phyloP scores from a whole-genome alignment of 2,329 filamentous ascomycete species.

The Neofusicoccum ribis region DNA sequence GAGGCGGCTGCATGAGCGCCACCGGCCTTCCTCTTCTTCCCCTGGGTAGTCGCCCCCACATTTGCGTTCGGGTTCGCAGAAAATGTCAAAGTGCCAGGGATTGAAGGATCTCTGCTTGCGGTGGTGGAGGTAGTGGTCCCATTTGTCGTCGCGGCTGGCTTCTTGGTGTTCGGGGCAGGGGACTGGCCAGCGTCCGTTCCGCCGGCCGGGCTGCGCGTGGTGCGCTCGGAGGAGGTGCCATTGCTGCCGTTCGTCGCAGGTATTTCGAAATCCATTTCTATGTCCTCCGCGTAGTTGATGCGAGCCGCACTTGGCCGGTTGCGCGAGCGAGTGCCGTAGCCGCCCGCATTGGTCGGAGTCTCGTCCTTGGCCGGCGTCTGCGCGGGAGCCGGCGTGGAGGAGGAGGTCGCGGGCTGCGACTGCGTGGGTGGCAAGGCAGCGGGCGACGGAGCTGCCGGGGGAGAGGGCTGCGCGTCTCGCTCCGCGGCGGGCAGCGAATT shows the following conservation, averaged over 20 bases:
- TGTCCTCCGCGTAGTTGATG: constrained; percentile 93
- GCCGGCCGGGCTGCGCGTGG: constrained; percentile 37
- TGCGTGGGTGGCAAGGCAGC: constrained; percentile 30
- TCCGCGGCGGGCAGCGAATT: constrained; percentile 30
- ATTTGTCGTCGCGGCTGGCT: constrained; percentile 40
- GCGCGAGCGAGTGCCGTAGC: constrained; percentile 91
- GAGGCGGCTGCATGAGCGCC: constrained; percentile 8
- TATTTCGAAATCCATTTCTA: constrained; percentile 84
- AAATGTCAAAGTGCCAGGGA: constrained; percentile 61
- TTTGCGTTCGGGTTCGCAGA: constrained; percentile 49
- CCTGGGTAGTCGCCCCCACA: constrained; percentile 6
- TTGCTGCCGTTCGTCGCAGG: constrained; percentile 61
- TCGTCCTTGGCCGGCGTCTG: constrained; percentile 35
- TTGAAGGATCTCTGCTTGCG: constrained; percentile 41
- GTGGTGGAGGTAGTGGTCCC: constrained; percentile 30
- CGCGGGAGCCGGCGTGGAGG: constrained; percentile 29
- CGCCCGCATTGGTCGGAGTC: constrained; percentile 49
- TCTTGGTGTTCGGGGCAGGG: constrained; percentile 36
- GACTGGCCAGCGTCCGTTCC: constrained; percentile 33
- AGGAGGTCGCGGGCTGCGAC: constrained; percentile 31
- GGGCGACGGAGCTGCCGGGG: constrained; percentile 26
- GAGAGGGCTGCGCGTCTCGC: constrained; percentile 14
- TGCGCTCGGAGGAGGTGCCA: constrained; percentile 47
- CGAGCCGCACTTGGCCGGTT: constrained; percentile 79
- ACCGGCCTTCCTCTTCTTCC: constrained; percentile 18